phyloP scores from a whole-genome alignment of 2,329 filamentous ascomycete species.

The Colletotrichum somersetense region DNA sequence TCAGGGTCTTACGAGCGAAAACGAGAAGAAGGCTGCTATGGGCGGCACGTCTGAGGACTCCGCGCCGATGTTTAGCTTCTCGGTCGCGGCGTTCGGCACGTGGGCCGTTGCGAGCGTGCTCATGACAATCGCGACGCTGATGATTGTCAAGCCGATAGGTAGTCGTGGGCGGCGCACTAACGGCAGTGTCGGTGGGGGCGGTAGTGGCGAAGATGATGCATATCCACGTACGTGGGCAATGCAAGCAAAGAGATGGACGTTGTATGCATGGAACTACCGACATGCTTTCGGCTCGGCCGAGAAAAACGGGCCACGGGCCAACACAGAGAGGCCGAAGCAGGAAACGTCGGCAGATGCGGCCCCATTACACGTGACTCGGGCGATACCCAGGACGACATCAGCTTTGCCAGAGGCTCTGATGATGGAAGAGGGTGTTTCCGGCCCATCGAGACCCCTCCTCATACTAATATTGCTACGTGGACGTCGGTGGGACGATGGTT shows the following conservation, averaged over 20 bases:
- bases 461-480: background rate
- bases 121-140: slow-evolving; percentile 28
- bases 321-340: slow-evolving; percentile 1
- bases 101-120: slow-evolving; percentile 35
- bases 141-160: slow-evolving; percentile 19
- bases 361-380: slow-evolving; percentile 29
- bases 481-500: slow-evolving; percentile 26
- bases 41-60: background rate
- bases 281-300: slow-evolving; percentile 12
- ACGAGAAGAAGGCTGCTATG: slow-evolving; percentile 12
- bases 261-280: slow-evolving; percentile 11
- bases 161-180: slow-evolving; percentile 4
- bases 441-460: background rate
- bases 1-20: slow-evolving; percentile 34
- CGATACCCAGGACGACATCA: slow-evolving; percentile 22
- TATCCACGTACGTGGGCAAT: background rate
- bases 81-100: slow-evolving; percentile 34
- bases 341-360: background rate
- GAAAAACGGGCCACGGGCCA: background rate
- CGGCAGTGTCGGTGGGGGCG: background rate
- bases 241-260: background rate
- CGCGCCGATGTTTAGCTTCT: slow-evolving; percentile 28
- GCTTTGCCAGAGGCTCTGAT: slow-evolving; percentile 15
- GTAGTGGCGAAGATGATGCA: background rate
- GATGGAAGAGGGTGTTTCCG: slow-evolving; percentile 10